Conservation (phyloP, 768 basidiomycete genomes). For the Amanita rubescens region DNA sequence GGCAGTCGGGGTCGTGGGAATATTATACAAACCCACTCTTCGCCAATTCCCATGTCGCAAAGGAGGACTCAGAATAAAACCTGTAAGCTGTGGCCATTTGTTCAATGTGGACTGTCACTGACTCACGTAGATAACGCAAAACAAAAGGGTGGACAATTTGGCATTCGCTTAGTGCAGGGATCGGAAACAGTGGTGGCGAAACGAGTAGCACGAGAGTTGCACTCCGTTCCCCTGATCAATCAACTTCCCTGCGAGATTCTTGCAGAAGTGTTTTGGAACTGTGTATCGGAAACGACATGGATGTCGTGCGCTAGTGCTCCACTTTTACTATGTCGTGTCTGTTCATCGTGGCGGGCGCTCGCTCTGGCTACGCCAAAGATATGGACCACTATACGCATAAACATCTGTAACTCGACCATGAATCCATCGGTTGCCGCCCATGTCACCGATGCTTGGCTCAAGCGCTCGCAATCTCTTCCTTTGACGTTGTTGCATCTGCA, state of each 20-base stretch:
- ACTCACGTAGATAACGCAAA: too few relatives aligned
- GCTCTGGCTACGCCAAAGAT: background rate
- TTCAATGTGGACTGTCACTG: too few relatives aligned
- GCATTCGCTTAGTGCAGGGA: too few relatives aligned
- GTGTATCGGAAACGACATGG: background rate
- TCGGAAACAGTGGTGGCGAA: too few relatives aligned
- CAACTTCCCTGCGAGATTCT: background rate
- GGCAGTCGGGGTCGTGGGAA: too few relatives aligned
- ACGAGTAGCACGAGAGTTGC: too few relatives aligned
- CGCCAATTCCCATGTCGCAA: too few relatives aligned
- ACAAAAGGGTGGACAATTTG: too few relatives aligned
- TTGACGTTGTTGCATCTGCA: background rate
- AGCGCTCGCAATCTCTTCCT: background rate
- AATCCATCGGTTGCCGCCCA: background rate
- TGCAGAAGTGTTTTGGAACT: background rate
- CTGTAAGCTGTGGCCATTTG: too few relatives aligned
- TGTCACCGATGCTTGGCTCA: background rate
- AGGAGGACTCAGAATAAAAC: too few relatives aligned
- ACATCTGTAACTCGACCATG: background rate
- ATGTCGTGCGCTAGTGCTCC: background rate
- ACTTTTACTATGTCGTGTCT: background rate
- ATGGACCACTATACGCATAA: background rate
- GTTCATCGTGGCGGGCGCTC: background rate
- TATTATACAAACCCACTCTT: too few relatives aligned
- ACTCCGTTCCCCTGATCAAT: background rate